phyloP scores from a whole-genome alignment of 495 filamentous ascomycete genomes.

The Parathielavia appendiculata region DNA sequence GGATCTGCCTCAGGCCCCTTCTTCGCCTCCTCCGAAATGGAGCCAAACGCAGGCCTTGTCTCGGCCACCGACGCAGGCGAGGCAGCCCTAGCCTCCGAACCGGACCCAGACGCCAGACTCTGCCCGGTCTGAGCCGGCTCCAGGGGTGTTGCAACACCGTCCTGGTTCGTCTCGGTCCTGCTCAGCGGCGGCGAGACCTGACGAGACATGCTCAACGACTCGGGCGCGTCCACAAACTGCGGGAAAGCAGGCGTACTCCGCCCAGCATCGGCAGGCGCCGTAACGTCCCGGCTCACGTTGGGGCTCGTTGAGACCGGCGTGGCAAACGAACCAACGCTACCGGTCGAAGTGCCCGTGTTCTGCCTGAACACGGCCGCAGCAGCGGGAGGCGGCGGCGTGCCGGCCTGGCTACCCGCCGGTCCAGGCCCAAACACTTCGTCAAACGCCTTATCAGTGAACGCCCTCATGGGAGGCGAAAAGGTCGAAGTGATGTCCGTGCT shows the following conservation, averaged over 20 bases:
- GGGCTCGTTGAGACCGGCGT: slow-evolving; percentile 54
- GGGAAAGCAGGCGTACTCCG: slow-evolving; percentile 70
- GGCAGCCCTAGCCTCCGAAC: slow-evolving; percentile 28
- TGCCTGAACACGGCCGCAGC: slow-evolving; percentile 67
- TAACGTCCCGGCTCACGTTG: slow-evolving; percentile 50
- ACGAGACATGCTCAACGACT: slow-evolving; percentile 70
- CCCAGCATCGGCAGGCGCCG: slow-evolving; percentile 59
- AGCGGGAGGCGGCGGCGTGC: slow-evolving; percentile 48
- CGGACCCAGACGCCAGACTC: slow-evolving; percentile 32
- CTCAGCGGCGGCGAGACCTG: slow-evolving; percentile 77
- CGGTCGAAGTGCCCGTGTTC: slow-evolving; percentile 47
- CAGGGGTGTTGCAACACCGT: slow-evolving; percentile 38
- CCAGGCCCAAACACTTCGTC: slow-evolving; percentile 83
- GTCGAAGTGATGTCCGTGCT: slow-evolving; percentile 60
- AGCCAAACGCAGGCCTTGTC: slow-evolving; percentile 17
- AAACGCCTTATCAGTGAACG: slow-evolving; percentile 61
- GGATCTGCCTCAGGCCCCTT: slow-evolving; percentile 38
- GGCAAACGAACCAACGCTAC: slow-evolving; percentile 48
- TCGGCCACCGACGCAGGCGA: slow-evolving; percentile 20
- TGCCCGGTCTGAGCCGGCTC: slow-evolving; percentile 34
- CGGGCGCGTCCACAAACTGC: slow-evolving; percentile 58
- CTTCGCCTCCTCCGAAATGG: slow-evolving; percentile 19
- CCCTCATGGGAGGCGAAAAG: slow-evolving; percentile 43
- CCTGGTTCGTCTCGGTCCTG: slow-evolving; percentile 59
- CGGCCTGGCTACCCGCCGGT: slow-evolving; percentile 25